Evolutionary conservation across 2,329 filamentous ascomycete species (phyloP).

Genomic region (Aureobasidium sp.): DNA sequence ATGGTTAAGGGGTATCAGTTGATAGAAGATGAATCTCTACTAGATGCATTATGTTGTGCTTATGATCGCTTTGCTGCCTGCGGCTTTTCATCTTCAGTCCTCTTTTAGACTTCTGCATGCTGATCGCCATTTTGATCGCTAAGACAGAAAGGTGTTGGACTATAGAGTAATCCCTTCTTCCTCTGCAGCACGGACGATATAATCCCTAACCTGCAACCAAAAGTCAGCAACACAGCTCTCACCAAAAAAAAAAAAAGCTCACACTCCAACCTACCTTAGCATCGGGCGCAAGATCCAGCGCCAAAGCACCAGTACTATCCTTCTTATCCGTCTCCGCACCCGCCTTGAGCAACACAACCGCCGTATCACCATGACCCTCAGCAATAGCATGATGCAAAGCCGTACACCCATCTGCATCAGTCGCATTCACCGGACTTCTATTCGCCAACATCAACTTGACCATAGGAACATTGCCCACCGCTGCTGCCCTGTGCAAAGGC

Average conservation of each 20-base stretch:
- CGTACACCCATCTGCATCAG: constrained; percentile 75
- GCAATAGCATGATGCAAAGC: constrained; percentile 79
- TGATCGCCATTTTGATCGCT: background rate
- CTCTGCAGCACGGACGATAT: constrained; percentile 69
- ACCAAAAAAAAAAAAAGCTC: background rate
- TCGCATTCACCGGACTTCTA: constrained; percentile 72
- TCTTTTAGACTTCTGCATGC: background rate
- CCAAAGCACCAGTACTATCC: constrained; percentile 59
- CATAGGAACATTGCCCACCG: constrained; percentile 82
- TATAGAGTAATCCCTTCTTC: constrained; percentile 67
- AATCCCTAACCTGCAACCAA: constrained; percentile 39
- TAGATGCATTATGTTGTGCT: background rate
- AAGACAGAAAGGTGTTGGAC: background rate
- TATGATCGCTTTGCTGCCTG: background rate
- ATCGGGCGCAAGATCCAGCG: constrained; percentile 80
- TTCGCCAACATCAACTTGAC: constrained; percentile 69
- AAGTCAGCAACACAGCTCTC: background rate
- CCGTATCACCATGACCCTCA: constrained; percentile 70
- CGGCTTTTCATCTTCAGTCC: no score
- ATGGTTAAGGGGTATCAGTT: background rate
- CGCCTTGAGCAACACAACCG: constrained; percentile 70
- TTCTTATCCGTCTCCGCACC: constrained; percentile 76
- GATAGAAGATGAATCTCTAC: background rate
- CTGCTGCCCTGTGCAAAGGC: constrained; percentile 82
- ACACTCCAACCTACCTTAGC: constrained; percentile 49